Evolutionary conservation across 2,329 filamentous ascomycete species (phyloP).

Genomic region (Claviceps africana): DNA sequence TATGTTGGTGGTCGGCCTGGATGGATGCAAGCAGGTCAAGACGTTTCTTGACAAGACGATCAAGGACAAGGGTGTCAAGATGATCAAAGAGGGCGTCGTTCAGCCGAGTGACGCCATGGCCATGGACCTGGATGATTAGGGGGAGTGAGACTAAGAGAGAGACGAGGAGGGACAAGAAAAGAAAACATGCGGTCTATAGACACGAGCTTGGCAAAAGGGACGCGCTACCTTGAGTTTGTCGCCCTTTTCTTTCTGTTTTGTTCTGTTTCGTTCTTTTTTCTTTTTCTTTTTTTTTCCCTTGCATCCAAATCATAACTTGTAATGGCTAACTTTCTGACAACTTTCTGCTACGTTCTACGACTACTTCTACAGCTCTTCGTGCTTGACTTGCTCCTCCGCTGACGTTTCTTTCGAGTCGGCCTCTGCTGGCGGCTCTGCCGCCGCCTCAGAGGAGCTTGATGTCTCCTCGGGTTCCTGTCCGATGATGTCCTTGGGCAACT

Average conservation of each 20-base stretch:
- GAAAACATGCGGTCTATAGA: background rate
- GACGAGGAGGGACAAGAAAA: background rate
- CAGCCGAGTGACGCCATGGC: slow-evolving; percentile 33
- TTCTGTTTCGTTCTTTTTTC: no score
- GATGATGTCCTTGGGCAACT: slow-evolving; percentile 47
- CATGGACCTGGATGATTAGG: slow-evolving; percentile 33
- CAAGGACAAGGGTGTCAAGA: slow-evolving; percentile 50
- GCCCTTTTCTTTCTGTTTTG: background rate
- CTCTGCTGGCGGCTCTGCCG: slow-evolving; percentile 10
- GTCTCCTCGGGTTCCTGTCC: slow-evolving; percentile 23
- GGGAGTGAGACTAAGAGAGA: background rate
- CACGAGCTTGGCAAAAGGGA: background rate
- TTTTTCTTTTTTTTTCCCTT: no score
- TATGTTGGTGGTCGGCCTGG: slow-evolving; percentile 83
- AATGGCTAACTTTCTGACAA: background rate
- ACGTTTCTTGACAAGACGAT: slow-evolving; percentile 71
- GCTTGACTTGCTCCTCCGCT: slow-evolving; percentile 19
- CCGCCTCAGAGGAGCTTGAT: background rate
- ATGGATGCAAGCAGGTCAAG: slow-evolving; percentile 79
- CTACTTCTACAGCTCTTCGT: slow-evolving; percentile 35
- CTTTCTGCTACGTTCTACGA: background rate
- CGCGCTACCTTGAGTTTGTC: background rate
- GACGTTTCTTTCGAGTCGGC: slow-evolving; percentile 12
- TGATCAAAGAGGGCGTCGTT: slow-evolving; percentile 43
- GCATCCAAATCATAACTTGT: background rate